Percentiles rank a stretch among this genome's conserved stretches.
Conservation (phyloP, 2,329 filamentous ascomycete species). For the Aspergillus hiratsukae region DNA sequence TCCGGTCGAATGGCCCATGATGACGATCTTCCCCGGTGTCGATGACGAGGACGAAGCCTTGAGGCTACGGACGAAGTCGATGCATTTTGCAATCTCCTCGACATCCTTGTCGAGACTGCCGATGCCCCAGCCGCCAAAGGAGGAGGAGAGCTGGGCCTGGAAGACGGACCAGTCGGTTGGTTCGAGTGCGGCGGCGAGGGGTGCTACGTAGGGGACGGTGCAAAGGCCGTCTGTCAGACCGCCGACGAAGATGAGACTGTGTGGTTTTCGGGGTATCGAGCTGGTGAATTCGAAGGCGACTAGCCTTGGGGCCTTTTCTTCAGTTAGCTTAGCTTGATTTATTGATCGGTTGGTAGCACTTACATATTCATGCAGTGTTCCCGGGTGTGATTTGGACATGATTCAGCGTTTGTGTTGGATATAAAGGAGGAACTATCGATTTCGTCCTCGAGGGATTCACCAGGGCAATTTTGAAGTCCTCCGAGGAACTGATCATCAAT, state of each 20-base stretch:
- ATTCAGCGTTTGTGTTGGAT: not conserved
- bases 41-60: conserved; percentile 22
- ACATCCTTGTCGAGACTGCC: conserved; percentile 51
- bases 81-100: conserved; percentile 49
- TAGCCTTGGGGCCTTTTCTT: conserved; percentile 34
- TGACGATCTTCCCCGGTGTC: conserved; percentile 49
- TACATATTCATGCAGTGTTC: conserved; percentile 38
- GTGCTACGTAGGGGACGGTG: conserved; percentile 51
- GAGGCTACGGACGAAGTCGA: conserved; percentile 46
- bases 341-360: not conserved
- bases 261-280: conserved; percentile 24
- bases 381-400: conserved; percentile 23
- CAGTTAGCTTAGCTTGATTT: conserved; percentile 3
- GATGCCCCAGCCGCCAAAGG: conserved; percentile 53
- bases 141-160: conserved; percentile 48
- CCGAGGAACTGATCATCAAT: not conserved
- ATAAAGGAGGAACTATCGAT: not conserved
- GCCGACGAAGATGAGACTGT: conserved; percentile 56
- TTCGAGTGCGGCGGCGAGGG: conserved; percentile 47
- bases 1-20: conserved; percentile 67
- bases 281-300: conserved; percentile 40
- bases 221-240: conserved; percentile 56
- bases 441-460: too few relatives aligned
- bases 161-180: conserved; percentile 51
- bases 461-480: not conserved